Percentiles rank a stretch among this genome's conserved stretches.
phyloP scores from a whole-genome alignment of 176 grass and related monocot species.

The Oryza meyeriana region DNA sequence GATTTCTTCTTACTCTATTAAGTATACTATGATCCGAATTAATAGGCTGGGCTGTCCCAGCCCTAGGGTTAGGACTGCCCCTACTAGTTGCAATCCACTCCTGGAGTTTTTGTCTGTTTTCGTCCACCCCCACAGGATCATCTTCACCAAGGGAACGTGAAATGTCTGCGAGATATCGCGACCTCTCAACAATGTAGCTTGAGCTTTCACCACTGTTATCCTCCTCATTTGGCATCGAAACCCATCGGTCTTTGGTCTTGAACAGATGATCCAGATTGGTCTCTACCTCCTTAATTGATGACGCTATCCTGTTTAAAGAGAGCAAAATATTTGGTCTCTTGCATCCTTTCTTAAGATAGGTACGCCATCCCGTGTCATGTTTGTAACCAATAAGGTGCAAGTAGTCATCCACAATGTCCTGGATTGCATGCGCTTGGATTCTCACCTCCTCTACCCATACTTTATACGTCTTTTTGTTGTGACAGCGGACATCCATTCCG shows the following conservation, averaged over 20 bases:
- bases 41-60: too few relatives aligned
- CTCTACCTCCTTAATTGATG: neutral
- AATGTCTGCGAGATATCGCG: neutral
- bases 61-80: too few relatives aligned
- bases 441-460: too few relatives aligned
- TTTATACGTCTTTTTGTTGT: too few relatives aligned
- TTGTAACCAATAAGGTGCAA: neutral
- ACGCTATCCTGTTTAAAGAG: neutral
- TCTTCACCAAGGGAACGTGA: neutral
- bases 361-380: neutral
- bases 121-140: neutral
- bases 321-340: neutral
- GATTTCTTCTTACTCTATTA: too few relatives aligned
- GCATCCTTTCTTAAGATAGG: neutral
- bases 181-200: neutral
- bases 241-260: neutral
- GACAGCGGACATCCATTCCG: neutral
- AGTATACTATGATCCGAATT: too few relatives aligned
- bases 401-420: neutral
- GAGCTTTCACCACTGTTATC: neutral
- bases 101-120: neutral
- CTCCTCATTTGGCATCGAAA: neutral
- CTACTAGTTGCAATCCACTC: neutral
- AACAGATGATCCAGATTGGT: neutral
- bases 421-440: neutral